phyloP scores from a whole-genome alignment of 495 filamentous ascomycete genomes.

The Tuber calosporum region DNA sequence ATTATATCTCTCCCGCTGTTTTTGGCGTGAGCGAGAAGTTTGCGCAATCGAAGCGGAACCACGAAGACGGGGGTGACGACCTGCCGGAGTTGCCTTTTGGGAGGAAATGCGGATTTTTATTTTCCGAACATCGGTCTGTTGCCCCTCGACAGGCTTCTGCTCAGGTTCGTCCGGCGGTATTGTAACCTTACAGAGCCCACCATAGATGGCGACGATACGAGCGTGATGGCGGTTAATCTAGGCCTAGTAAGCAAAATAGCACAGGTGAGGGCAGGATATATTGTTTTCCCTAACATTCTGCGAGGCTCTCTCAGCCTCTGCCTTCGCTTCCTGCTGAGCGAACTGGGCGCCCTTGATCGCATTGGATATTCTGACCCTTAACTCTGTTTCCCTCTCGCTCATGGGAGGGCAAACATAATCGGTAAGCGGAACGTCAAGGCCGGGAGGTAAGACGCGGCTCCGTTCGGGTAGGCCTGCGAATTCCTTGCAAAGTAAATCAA shows the following conservation, averaged over 20 bases:
- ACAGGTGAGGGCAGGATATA: background rate
- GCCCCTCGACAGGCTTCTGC: background rate
- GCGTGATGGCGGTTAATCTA: conserved; percentile 68
- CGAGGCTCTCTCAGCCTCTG: conserved; percentile 73
- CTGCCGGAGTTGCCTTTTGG: conserved; percentile 5
- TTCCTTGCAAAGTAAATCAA: conserved; percentile 64
- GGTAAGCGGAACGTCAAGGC: background rate
- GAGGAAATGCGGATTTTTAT: conserved; percentile 1
- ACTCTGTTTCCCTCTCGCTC: conserved; percentile 42
- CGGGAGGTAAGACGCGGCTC: conserved; percentile 43
- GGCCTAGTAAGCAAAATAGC: conserved; percentile 15
- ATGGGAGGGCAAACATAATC: conserved; percentile 19
- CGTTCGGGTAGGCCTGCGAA: conserved; percentile 66
- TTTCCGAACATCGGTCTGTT: conserved; percentile 4
- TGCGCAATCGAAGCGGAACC: background rate
- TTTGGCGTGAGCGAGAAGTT: conserved; percentile 1
- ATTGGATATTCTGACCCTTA: conserved; percentile 71
- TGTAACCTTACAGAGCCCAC: conserved; percentile 71
- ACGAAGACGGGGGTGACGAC: background rate
- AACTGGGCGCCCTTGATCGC: conserved; percentile 66
- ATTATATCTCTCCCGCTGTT: conserved; percentile 9
- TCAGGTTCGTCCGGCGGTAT: conserved; percentile 46
- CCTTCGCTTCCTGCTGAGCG: conserved; percentile 67
- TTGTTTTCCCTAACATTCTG: conserved; percentile 47
- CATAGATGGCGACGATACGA: conserved; percentile 66